These are phyloP conservation scores for Ustilago shanxiensis DNA, from an alignment of 1,284 basidiomycete genomes.

Conservation along the genomic window DNA sequence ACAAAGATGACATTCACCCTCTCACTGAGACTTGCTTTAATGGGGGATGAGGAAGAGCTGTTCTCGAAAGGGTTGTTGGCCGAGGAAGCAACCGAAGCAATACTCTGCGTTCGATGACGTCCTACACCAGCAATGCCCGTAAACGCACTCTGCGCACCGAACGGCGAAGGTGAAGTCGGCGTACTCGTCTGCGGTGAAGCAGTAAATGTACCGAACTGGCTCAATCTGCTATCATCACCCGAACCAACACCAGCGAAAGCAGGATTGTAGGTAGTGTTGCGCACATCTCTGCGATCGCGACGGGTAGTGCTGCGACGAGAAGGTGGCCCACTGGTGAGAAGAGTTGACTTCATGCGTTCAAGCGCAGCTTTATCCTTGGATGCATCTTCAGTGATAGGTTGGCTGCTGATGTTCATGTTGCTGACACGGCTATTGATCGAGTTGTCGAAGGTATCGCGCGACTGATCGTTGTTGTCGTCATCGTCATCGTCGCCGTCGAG, in stretches of 20 bases:
- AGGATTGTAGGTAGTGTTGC: conserved; percentile 71
- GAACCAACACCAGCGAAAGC: conserved; percentile 33
- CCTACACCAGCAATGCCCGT: conserved; percentile 48
- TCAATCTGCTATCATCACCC: conserved; percentile 34
- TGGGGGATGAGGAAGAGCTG: conserved; percentile 26
- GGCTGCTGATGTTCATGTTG: conserved; percentile 69
- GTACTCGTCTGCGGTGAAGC: conserved; percentile 31
- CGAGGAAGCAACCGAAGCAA: conserved; percentile 52
- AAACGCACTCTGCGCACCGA: conserved; percentile 42
- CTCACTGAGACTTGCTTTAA: conserved; percentile 71
- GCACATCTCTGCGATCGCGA: conserved; percentile 72
- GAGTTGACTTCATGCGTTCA: conserved; percentile 72
- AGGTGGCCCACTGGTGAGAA: conserved; percentile 63
- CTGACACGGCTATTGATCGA: conserved; percentile 43
- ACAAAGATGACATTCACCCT: conserved; percentile 73
- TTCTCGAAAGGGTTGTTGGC: conserved; percentile 54
- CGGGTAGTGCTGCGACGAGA: conserved; percentile 70
- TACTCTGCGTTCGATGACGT: conserved; percentile 52
- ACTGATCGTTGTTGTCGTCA: conserved; percentile 48
- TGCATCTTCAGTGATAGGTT: conserved; percentile 72
- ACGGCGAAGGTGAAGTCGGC: conserved; percentile 40
- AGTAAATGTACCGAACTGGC: conserved; percentile 41
- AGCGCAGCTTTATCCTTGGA: conserved; percentile 73
- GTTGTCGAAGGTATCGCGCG: conserved; percentile 37
- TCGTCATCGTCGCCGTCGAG: conserved; percentile 64